Percentiles rank a stretch among this genome's conserved stretches.
Conservation (phyloP, 192 early-diverging fungal species). For the Backusella sp. region DNA sequence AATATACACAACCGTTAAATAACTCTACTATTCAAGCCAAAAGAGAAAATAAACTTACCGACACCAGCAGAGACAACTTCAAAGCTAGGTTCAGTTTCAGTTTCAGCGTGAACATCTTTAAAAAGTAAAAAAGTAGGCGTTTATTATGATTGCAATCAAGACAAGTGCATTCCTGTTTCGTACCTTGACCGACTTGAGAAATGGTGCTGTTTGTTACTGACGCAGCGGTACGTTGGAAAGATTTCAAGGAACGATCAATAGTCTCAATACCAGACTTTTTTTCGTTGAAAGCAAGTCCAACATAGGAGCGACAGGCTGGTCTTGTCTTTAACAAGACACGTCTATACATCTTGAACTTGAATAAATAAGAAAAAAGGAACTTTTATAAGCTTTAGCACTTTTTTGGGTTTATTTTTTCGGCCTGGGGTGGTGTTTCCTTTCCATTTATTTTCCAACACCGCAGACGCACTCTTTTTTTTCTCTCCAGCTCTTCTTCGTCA, state of each 20-base stretch:
- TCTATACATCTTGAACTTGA: constrained; percentile 8
- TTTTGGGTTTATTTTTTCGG: neutral
- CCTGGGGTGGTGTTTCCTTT: neutral
- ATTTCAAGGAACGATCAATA: constrained; percentile 27
- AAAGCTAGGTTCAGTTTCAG: constrained; percentile 50
- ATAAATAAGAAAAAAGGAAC: constrained; percentile 3
- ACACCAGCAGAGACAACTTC: constrained; percentile 52
- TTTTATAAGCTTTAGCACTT: neutral
- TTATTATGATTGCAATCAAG: neutral
- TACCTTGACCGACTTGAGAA: constrained; percentile 23
- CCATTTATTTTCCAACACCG: constrained; percentile 2
- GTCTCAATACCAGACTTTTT: neutral
- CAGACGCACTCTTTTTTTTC: neutral
- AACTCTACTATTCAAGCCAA: neutral
- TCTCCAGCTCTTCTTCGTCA: neutral
- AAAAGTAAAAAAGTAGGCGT: neutral
- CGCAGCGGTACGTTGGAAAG: constrained; percentile 17
- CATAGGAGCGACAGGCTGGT: constrained; percentile 11
- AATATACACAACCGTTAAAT: neutral
- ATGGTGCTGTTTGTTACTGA: constrained; percentile 10
- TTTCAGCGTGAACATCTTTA: constrained; percentile 40
- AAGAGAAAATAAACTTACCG: constrained; percentile 18
- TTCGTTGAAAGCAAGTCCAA: constrained; percentile 19
- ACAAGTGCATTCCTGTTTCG: neutral
- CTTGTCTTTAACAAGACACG: neutral